Percentiles rank a stretch among this genome's conserved stretches.
Conservation (phyloP, 345 rosid species). For the Viola odorata region DNA sequence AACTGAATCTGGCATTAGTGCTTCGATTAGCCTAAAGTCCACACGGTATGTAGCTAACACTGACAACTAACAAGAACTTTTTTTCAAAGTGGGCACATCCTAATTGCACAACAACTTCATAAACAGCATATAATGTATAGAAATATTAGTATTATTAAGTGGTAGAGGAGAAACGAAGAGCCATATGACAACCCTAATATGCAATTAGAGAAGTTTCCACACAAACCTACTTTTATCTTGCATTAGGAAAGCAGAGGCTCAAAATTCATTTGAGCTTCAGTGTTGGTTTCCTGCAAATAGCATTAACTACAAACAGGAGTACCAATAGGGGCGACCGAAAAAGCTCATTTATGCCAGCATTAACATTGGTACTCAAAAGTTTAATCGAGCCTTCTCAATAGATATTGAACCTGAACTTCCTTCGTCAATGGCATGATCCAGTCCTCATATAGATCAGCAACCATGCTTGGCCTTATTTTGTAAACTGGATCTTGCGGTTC, state of each 20-base stretch:
- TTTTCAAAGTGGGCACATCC: too few relatives aligned
- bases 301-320: neutral
- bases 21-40: too few relatives aligned
- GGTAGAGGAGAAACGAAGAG: too few relatives aligned
- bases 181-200: neutral
- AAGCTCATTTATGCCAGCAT: neutral
- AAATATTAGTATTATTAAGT: too few relatives aligned
- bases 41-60: too few relatives aligned
- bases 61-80: too few relatives aligned
- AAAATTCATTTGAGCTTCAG: too few relatives aligned
- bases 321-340: neutral
- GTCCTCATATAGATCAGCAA: constrained; percentile 47
- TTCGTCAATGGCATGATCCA: constrained; percentile 73
- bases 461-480: constrained; percentile 51
- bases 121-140: too few relatives aligned
- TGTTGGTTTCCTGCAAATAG: neutral
- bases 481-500: constrained; percentile 32
- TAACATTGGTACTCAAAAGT: neutral
- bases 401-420: constrained; percentile 59
- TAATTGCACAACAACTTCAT: too few relatives aligned
- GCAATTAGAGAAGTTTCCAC: neutral
- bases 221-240: neutral
- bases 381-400: constrained; percentile 55
- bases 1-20: too few relatives aligned
- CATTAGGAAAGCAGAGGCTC: too few relatives aligned